Base-by-base conservation (phyloP, 1,139 yeast species). In the Nadsonia starkeyi-henricii region DNA sequence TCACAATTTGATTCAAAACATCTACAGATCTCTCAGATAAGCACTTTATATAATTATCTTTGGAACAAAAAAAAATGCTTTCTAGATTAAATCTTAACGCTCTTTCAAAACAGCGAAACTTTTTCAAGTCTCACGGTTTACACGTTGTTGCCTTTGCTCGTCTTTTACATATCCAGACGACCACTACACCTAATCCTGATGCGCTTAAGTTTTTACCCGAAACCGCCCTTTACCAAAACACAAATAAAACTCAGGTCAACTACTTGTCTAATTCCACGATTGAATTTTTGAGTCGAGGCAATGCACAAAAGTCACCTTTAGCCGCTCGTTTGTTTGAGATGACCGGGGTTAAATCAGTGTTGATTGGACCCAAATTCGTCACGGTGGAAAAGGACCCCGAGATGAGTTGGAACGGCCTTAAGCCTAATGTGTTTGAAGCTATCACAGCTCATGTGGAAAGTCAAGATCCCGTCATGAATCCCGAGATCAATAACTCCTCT, bases 331-430 rank as follows among this genome's bases (percentile, higher is more conserved):
- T 91, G 47, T 89, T 91, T 69, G 77, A 82, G 43, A 66, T 93
- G 21, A 86, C 86, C 42, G 98, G 98, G 1, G 86, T 91, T 21
- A 77, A 74, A 53, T 80, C 95, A 0, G 75, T 91, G 41, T 82
- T 91, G 94, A 79, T 91, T 62, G 98, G 98, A 13, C 72, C 79
- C 20, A 75, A 81, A 61, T 91, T 91, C 62, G 78, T 91, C 51
- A 91, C 98, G 0, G 79, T 91, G 23, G 94, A 86, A 61, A 86
- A 86, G 64, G 69, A 69, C 41, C 60, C 67, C 42, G 67, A 63
- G 21, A 70, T 71, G 13, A 58, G 64, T 51, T 91, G 98, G 98
- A 70, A 81, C 48, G 67, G 84, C 39, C 70, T 91, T 47, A 85
- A 89, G 62, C 96, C 97, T 0, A 95, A 86, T 60, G 84, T 91